These are phyloP conservation scores for Conticribra guillardii DNA, from an alignment of 108 stramenopile species.

Conservation along the genomic window DNA sequence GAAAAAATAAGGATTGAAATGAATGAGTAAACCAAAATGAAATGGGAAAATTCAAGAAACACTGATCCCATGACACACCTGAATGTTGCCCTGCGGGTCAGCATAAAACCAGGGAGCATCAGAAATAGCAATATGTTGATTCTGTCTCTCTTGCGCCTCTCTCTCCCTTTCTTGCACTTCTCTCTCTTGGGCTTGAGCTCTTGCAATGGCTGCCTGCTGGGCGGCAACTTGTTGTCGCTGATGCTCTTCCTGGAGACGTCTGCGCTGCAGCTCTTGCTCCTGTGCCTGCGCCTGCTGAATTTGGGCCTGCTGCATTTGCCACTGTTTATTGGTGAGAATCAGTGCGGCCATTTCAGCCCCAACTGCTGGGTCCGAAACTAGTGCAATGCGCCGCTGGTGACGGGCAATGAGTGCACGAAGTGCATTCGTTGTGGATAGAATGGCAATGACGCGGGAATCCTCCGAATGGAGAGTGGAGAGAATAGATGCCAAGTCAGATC, in stretches of 20 bases:
- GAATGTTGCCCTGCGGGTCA: constrained; percentile 91
- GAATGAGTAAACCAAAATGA: background rate
- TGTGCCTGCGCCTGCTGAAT: constrained; percentile 53
- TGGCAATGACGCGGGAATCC: constrained; percentile 82
- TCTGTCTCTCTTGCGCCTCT: constrained; percentile 39
- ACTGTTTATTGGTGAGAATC: constrained; percentile 76
- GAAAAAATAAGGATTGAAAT: background rate
- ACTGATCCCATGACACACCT: constrained; percentile 54
- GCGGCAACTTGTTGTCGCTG: constrained; percentile 59
- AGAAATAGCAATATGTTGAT: constrained; percentile 34
- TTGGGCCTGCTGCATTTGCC: constrained; percentile 61
- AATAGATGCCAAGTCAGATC: constrained; percentile 80
- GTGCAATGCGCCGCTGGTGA: constrained; percentile 65
- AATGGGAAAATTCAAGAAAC: background rate
- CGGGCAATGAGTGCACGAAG: constrained; percentile 75
- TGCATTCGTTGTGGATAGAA: constrained; percentile 72
- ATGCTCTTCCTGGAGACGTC: constrained; percentile 56
- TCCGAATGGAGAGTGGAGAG: constrained; percentile 80
- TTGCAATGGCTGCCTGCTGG: constrained; percentile 38
- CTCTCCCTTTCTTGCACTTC: constrained; percentile 26
- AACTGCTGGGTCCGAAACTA: constrained; percentile 74
- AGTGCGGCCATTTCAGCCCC: constrained; percentile 78
- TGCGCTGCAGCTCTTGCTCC: constrained; percentile 58
- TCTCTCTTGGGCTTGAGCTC: constrained; percentile 18
- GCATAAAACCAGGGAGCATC: constrained; percentile 90